Evolutionary conservation across 2,329 filamentous ascomycete species (phyloP).

Genomic region (Ophidiomyces ophidiicola): DNA sequence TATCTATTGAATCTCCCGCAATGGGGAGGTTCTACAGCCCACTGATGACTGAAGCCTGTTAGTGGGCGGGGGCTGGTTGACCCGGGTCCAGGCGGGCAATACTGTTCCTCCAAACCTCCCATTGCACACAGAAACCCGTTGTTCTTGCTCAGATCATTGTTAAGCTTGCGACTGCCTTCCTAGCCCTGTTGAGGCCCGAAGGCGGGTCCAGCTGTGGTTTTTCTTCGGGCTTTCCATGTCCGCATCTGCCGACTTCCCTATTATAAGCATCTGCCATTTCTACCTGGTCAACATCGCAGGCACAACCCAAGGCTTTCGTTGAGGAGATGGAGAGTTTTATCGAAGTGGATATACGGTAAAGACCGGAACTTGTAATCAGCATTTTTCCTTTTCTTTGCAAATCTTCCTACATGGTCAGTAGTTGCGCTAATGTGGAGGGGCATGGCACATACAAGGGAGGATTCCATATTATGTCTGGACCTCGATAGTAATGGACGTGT

Average conservation of each 20-base stretch:
- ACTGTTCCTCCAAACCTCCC: no score
- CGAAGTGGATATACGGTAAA: slow-evolving; percentile 31
- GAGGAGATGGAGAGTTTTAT: slow-evolving; percentile 34
- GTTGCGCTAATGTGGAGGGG: background rate
- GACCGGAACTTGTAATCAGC: slow-evolving; percentile 21
- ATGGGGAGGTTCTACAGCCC: no score
- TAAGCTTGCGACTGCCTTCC: no score
- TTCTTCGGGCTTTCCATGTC: background rate
- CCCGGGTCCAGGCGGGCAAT: no score
- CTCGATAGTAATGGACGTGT: slow-evolving; percentile 34
- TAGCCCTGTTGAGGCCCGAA: no score
- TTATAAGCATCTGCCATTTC: slow-evolving; percentile 3
- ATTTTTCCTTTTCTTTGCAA: slow-evolving; percentile 12
- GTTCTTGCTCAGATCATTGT: no score
- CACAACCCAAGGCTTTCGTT: slow-evolving; percentile 39
- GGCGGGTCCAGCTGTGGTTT: no score
- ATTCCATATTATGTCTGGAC: slow-evolving; percentile 23
- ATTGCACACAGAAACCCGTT: no score
- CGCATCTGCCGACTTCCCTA: slow-evolving; percentile 8
- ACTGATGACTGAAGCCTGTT: no score
- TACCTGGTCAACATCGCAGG: slow-evolving; percentile 20
- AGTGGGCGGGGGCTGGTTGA: no score
- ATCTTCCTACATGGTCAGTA: slow-evolving; percentile 7
- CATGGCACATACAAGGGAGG: slow-evolving; percentile 23
- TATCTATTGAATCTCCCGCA: no score